Conservation (phyloP, 306 rosid species). For the Lathyrus oleraceus region DNA sequence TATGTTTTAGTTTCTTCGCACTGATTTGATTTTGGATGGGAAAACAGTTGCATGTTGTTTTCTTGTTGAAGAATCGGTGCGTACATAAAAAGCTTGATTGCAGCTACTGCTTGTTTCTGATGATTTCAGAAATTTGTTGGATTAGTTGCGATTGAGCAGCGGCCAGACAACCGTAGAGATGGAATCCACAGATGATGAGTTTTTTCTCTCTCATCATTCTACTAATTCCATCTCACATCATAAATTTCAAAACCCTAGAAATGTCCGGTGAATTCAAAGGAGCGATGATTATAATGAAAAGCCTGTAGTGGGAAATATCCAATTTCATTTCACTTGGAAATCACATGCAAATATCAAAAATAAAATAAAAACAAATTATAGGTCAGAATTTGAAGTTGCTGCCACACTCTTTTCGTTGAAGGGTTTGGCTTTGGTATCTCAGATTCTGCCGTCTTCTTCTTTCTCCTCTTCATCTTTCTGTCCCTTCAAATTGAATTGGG, state of each 20-base stretch:
- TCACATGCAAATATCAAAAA: background rate
- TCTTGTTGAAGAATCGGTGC: slow-evolving; percentile 50
- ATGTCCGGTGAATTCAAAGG: too few relatives aligned
- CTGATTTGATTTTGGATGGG: slow-evolving; percentile 41
- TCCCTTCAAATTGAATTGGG: slow-evolving; percentile 19
- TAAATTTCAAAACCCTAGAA: too few relatives aligned
- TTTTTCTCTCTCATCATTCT: slow-evolving; percentile 49
- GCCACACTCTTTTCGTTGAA: slow-evolving; percentile 26
- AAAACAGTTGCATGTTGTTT: slow-evolving; percentile 29
- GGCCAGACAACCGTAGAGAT: slow-evolving; percentile 98
- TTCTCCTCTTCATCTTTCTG: background rate
- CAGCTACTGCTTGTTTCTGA: background rate
- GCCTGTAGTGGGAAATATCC: slow-evolving; percentile 60
- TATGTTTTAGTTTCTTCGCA: slow-evolving; percentile 32
- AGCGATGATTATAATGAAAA: slow-evolving; percentile 81
- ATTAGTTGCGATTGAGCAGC: slow-evolving; percentile 50
- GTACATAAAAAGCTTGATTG: slow-evolving; percentile 48
- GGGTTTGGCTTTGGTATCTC: slow-evolving; percentile 52
- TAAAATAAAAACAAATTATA: background rate
- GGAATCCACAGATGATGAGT: slow-evolving; percentile 80
- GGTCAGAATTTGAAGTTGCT: slow-evolving; percentile 48
- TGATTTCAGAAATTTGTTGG: background rate
- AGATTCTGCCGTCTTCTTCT: slow-evolving; percentile 4
- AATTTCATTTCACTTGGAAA: background rate
- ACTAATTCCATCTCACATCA: slow-evolving; percentile 74